Evolutionary conservation across 116 monocot genomes (phyloP).

Genomic region (Phalaenopsis hybrid): DNA sequence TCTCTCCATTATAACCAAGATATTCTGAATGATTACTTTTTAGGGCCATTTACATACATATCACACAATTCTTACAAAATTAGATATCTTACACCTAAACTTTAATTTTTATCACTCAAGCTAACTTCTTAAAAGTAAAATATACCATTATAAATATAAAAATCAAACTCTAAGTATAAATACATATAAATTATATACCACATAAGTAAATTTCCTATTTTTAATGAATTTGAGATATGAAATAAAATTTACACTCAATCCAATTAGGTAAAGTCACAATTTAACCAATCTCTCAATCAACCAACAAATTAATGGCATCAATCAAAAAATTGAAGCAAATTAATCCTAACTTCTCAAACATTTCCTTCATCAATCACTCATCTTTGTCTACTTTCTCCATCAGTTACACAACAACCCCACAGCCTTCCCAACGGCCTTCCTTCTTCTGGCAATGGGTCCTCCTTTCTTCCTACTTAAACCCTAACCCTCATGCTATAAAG

Average conservation of each 20-base stretch:
- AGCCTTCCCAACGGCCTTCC: not conserved
- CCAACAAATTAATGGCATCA: not conserved
- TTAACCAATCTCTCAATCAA: not conserved
- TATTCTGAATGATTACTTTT: no score
- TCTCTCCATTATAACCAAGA: no score
- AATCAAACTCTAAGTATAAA: no score
- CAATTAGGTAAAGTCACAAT: not conserved
- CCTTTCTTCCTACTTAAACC: constrained; percentile 7
- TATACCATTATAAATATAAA: no score
- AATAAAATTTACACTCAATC: not conserved
- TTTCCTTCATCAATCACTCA: not conserved
- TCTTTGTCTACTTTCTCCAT: not conserved
- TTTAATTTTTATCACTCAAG: no score
- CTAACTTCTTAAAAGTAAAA: no score
- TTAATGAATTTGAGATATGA: no score
- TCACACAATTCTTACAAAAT: no score
- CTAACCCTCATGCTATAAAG: not conserved
- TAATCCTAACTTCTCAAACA: not conserved
- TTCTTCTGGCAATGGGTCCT: not conserved
- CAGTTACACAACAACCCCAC: not conserved
- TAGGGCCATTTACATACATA: no score
- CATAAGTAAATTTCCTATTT: not conserved
- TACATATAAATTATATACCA: no score
- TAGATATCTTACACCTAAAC: no score
- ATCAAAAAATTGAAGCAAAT: not conserved